These are phyloP conservation scores for Magnolia sinica DNA, from an alignment of 164 flowering plant genomes.

Conservation along the genomic window DNA sequence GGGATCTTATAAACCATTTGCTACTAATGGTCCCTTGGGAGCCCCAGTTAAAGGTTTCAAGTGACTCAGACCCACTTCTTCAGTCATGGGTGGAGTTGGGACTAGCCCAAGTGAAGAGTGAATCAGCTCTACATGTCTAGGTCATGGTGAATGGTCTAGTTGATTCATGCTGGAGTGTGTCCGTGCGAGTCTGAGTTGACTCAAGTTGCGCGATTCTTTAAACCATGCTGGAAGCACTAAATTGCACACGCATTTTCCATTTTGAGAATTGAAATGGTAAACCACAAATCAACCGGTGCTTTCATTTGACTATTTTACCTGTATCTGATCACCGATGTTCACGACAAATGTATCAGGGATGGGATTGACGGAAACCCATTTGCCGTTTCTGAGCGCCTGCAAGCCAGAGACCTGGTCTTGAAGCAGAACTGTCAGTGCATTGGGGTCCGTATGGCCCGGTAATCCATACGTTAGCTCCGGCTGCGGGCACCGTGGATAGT, in stretches of 20 bases:
- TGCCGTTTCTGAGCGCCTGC: conserved; percentile 45
- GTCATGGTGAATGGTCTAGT: no score
- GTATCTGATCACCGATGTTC: conserved; percentile 75
- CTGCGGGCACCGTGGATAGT: conserved; percentile 71
- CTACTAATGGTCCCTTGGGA: no score
- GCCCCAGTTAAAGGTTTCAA: no score
- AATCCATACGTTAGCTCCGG: conserved; percentile 70
- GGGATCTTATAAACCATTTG: no score
- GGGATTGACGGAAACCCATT: conserved; percentile 60
- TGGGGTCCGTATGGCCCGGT: conserved; percentile 63
- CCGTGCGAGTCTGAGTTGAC: background rate
- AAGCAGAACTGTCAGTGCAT: conserved; percentile 51
- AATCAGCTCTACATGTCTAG: no score
- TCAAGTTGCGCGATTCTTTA: background rate
- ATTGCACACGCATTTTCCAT: no score
- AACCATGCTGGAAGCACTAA: no score
- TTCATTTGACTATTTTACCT: conserved; percentile 29
- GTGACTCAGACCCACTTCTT: no score
- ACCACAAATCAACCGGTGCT: background rate
- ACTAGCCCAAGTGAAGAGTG: no score
- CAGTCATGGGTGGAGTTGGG: no score
- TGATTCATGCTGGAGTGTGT: no score
- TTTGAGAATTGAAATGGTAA: background rate
- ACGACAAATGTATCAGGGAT: conserved; percentile 51
- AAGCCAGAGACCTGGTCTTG: conserved; percentile 62